A percentile compares a stretch with the other conserved stretches of the same genome.
These are phyloP conservation scores for Termitomyces sp. DNA, from an alignment of 1,284 basidiomycete species.

Conservation along the genomic window DNA sequence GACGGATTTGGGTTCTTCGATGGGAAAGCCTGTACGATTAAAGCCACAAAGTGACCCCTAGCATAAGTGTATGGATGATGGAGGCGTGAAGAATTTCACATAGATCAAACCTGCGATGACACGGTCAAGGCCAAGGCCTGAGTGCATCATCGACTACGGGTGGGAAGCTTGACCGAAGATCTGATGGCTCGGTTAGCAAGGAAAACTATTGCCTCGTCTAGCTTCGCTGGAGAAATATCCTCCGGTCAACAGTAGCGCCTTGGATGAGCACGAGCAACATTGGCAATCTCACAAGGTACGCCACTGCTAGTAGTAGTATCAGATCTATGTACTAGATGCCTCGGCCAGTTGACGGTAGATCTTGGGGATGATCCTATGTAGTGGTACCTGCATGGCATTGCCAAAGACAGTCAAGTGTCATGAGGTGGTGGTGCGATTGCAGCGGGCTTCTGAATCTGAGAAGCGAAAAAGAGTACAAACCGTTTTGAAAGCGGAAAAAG, in stretches of 20 bases:
- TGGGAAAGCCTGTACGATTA: background rate
- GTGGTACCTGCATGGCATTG: background rate
- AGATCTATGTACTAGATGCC: background rate
- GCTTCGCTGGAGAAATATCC: background rate
- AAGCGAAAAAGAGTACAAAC: background rate
- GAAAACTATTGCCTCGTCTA: background rate
- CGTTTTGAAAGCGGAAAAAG: background rate
- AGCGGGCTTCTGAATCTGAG: slow-evolving; percentile 2
- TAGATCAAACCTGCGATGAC: background rate
- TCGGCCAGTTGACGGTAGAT: background rate
- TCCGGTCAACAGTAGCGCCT: background rate
- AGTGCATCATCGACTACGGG: background rate
- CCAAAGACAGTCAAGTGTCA: background rate
- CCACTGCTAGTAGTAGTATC: background rate
- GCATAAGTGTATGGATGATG: background rate
- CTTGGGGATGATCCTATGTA: too few species aligned
- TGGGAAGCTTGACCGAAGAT: background rate
- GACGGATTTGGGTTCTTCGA: slow-evolving; percentile 25
- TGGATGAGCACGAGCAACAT: background rate
- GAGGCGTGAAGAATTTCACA: background rate
- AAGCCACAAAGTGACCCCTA: background rate
- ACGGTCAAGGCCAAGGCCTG: background rate
- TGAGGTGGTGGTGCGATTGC: background rate
- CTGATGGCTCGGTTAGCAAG: background rate
- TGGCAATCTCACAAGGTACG: background rate